These are phyloP conservation scores for Penicillium paneum DNA, from an alignment of 2,329 filamentous ascomycete genomes.

Conservation along the genomic window DNA sequence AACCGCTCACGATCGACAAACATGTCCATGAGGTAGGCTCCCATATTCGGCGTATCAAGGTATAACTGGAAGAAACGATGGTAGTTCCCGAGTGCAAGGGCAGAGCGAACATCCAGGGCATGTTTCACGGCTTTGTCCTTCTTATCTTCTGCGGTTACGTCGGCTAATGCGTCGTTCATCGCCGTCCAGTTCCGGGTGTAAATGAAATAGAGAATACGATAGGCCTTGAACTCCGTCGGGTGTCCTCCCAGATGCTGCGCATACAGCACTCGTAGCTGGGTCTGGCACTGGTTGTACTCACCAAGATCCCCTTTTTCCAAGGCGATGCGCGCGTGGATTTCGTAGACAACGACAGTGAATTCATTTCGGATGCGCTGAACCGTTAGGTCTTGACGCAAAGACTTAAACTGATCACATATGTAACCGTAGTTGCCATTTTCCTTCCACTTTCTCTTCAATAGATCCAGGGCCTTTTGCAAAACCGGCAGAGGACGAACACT, in stretches of 20 bases:
- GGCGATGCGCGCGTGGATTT: constrained; percentile 95
- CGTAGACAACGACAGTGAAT: constrained; percentile 94
- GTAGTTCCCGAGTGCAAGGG: constrained; percentile 90
- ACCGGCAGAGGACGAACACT: constrained; percentile 81
- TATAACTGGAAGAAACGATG: constrained; percentile 98
- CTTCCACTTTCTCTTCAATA: constrained; percentile 92
- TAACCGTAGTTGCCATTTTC: constrained; percentile 92
- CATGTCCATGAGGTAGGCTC: constrained; percentile 98
- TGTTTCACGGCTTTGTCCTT: constrained; percentile 79
- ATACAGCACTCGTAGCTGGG: constrained; percentile 90
- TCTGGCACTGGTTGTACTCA: constrained; percentile 99
- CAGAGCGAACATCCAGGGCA: constrained; percentile 84
- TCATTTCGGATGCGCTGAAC: constrained; percentile 96
- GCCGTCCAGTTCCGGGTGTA: constrained; percentile 97
- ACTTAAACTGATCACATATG: constrained; percentile 99
- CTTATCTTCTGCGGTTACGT: constrained; percentile 98
- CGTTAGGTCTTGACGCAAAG: constrained; percentile 93
- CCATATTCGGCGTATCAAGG: constrained; percentile 92
- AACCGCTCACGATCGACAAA: constrained; percentile 93
- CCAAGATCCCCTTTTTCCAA: constrained; percentile 97
- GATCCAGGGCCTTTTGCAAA: constrained; percentile 77
- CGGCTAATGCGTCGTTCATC: constrained; percentile 96
- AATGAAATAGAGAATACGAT: constrained; percentile 99
- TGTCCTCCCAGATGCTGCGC: constrained; percentile 81
- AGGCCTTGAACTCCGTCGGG: constrained; percentile 94